Evolutionary conservation across 2,329 filamentous ascomycete species (phyloP).

Genomic region (Colletotrichum kahawae): DNA sequence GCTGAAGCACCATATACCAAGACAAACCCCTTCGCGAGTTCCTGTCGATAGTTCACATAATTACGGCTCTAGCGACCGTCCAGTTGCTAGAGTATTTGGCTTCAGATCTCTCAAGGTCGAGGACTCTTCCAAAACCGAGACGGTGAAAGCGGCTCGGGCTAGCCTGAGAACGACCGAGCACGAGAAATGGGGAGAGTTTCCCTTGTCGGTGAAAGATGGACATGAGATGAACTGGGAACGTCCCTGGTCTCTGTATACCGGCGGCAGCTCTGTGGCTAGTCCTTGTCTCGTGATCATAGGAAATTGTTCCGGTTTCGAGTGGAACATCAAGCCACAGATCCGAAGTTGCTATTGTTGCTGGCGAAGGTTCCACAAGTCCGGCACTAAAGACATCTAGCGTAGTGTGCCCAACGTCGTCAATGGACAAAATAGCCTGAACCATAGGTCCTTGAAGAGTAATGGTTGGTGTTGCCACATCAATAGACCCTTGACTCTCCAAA

Average conservation of each 20-base stretch:
- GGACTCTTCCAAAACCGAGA: neutral
- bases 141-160: neutral
- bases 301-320: neutral
- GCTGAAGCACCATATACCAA: neutral
- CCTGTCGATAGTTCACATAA: neutral
- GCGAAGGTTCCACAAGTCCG: neutral
- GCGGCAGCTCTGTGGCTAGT: neutral
- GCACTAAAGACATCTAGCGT: neutral
- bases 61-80: neutral
- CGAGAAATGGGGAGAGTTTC: neutral
- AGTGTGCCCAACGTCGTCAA: neutral
- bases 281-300: neutral
- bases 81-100: neutral
- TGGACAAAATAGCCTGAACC: neutral
- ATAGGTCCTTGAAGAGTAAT: neutral
- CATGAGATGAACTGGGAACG: neutral
- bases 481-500: too few species aligned
- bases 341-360: neutral
- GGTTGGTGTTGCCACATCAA: neutral
- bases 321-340: neutral
- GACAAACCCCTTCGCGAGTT: neutral
- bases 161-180: neutral
- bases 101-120: neutral
- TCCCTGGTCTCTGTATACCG: neutral
- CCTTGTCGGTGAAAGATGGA: neutral